Conservation (phyloP, 2,329 filamentous ascomycete genomes). For the Fusarium bulbicola region DNA sequence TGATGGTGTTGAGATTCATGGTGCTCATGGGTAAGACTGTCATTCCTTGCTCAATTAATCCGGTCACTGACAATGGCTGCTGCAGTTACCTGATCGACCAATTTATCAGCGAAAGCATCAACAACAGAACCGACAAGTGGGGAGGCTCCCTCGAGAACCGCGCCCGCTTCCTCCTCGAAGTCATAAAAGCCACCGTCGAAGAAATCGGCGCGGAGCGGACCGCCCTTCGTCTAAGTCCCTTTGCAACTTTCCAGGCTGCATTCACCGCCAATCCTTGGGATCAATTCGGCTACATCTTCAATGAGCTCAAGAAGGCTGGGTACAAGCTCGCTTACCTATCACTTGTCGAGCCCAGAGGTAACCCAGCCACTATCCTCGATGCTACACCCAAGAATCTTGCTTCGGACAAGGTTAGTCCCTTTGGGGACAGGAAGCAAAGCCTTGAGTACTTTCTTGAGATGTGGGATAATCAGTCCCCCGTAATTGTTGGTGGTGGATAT, state of each 20-base stretch:
- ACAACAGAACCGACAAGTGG: slow-evolving; percentile 57
- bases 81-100: slow-evolving; percentile 64
- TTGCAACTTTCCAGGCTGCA: slow-evolving; percentile 44
- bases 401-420: slow-evolving; percentile 5
- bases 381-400: slow-evolving; percentile 33
- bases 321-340: slow-evolving; percentile 49
- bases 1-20: slow-evolving; percentile 72
- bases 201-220: slow-evolving; percentile 60
- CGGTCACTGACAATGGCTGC: accelerated
- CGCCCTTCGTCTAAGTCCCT: slow-evolving; percentile 67
- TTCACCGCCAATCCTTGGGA: slow-evolving; percentile 43
- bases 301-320: slow-evolving; percentile 37
- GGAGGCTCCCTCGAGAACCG: slow-evolving; percentile 58
- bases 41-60: too few relatives aligned
- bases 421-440: slow-evolving; percentile 45
- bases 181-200: slow-evolving; percentile 52
- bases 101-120: slow-evolving; percentile 64
- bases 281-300: slow-evolving; percentile 43
- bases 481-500: slow-evolving; percentile 47
- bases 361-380: slow-evolving; percentile 46
- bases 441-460: slow-evolving; percentile 45
- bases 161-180: slow-evolving; percentile 59
- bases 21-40: slow-evolving; percentile 60
- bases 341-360: slow-evolving; percentile 48
- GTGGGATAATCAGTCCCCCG: slow-evolving; percentile 46